These are phyloP conservation scores for Eucalyptus marginata DNA, from an alignment of 345 rosid genomes.

Conservation along the genomic window DNA sequence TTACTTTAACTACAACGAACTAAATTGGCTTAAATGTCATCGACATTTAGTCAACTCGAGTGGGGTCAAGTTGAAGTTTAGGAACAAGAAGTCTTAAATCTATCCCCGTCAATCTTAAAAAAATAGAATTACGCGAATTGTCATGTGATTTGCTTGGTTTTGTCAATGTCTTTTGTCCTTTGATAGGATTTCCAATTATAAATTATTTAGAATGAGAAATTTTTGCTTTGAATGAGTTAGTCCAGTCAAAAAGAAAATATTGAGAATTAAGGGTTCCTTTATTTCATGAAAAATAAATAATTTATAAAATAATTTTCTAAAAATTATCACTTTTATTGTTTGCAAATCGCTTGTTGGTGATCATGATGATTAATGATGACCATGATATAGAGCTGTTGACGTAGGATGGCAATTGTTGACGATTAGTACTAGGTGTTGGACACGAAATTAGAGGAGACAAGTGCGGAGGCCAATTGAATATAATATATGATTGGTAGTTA, in stretches of 20 bases:
- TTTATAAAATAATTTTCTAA: no score
- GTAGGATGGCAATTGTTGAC: no score
- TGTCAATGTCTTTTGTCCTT: background rate
- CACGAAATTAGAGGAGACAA: no score
- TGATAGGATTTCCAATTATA: background rate
- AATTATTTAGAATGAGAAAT: background rate
- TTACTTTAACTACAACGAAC: background rate
- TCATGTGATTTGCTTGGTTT: background rate
- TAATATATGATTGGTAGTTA: no score
- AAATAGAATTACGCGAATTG: background rate
- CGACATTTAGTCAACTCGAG: background rate
- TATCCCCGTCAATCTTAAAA: background rate
- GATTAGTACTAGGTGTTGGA: no score
- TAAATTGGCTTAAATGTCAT: background rate
- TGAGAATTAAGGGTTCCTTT: background rate
- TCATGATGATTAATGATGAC: no score
- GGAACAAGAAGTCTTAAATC: background rate
- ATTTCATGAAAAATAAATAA: background rate
- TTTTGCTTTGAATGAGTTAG: background rate
- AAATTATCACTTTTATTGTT: background rate
- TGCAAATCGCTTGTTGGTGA: no score
- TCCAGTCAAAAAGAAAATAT: background rate
- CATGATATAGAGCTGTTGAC: no score
- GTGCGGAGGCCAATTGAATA: no score
- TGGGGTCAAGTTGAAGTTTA: background rate